These are phyloP conservation scores for Laetiporus sulphureus DNA, from an alignment of 1,284 basidiomycete species.

Conservation along the genomic window DNA sequence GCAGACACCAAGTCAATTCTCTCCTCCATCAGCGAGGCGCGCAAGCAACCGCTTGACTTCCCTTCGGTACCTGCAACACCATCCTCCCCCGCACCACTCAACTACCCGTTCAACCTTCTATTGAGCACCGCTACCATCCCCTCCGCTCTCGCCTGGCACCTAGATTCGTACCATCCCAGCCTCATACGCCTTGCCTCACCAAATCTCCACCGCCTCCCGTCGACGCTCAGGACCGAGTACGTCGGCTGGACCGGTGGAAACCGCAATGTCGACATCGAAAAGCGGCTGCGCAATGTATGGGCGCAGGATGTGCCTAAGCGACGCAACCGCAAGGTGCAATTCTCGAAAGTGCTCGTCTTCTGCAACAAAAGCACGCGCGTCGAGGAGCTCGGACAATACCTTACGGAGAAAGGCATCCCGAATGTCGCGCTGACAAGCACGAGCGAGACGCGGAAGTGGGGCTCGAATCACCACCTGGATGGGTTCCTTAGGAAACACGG, in stretches of 20 bases:
- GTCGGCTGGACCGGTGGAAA: constrained; percentile 74
- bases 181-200: constrained; percentile 71
- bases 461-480: constrained; percentile 68
- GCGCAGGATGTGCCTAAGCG: constrained; percentile 66
- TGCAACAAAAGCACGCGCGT: constrained; percentile 73
- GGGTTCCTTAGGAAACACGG: constrained; percentile 51
- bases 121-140: constrained; percentile 88
- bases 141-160: constrained; percentile 60
- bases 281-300: constrained; percentile 68
- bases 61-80: constrained; percentile 13
- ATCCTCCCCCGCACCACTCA: constrained; percentile 18
- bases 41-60: constrained; percentile 38
- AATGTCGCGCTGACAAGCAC: constrained; percentile 59
- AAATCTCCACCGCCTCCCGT: constrained; percentile 70
- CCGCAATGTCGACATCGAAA: constrained; percentile 71
- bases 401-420: constrained; percentile 55
- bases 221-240: constrained; percentile 64
- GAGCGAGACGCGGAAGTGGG: constrained; percentile 48
- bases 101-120: constrained; percentile 72
- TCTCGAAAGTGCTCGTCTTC: constrained; percentile 71
- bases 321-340: constrained; percentile 22
- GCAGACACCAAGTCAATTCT: constrained; percentile 63
- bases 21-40: constrained; percentile 60
- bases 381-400: constrained; percentile 45
- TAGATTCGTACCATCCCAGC: constrained; percentile 53